These are phyloP conservation scores for Aspergillus awamori DNA, from an alignment of 2,329 filamentous ascomycete genomes.

Conservation along the genomic window DNA sequence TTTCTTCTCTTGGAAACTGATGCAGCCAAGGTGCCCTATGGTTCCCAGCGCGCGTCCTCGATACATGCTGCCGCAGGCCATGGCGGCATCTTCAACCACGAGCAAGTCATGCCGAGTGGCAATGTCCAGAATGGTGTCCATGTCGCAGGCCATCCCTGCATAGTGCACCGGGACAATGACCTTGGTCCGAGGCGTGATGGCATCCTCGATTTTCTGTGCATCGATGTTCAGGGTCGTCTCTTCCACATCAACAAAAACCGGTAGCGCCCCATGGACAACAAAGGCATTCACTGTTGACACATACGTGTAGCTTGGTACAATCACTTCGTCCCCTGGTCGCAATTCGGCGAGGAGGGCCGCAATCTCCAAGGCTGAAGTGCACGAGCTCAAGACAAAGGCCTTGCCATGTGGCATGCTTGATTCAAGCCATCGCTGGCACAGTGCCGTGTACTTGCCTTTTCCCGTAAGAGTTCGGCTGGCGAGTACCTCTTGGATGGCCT, in stretches of 20 bases:
- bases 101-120: constrained; percentile 8
- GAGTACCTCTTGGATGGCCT: constrained; percentile 10
- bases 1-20: constrained; percentile 24
- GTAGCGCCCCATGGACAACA: constrained; percentile 15
- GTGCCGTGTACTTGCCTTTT: constrained; percentile 16
- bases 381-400: constrained; percentile 15
- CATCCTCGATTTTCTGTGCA: constrained; percentile 2
- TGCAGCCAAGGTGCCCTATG: constrained; percentile 21
- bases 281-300: constrained; percentile 21
- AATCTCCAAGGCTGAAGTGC: constrained; percentile 21
- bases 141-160: constrained; percentile 18
- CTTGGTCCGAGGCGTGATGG: constrained; percentile 16
- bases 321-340: constrained; percentile 20
- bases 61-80: constrained; percentile 17
- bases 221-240: constrained; percentile 20
- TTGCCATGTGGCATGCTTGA: neutral
- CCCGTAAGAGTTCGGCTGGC: neutral
- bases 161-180: constrained; percentile 22
- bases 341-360: constrained; percentile 15
- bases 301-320: constrained; percentile 22
- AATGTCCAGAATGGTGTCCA: constrained; percentile 18
- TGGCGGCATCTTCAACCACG: constrained; percentile 21
- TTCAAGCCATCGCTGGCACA: constrained; percentile 21
- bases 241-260: constrained; percentile 21
- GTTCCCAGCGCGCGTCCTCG: constrained; percentile 16